Conservation (phyloP, 2,329 filamentous ascomycete species). For the Trichoderma sp. region DNA sequence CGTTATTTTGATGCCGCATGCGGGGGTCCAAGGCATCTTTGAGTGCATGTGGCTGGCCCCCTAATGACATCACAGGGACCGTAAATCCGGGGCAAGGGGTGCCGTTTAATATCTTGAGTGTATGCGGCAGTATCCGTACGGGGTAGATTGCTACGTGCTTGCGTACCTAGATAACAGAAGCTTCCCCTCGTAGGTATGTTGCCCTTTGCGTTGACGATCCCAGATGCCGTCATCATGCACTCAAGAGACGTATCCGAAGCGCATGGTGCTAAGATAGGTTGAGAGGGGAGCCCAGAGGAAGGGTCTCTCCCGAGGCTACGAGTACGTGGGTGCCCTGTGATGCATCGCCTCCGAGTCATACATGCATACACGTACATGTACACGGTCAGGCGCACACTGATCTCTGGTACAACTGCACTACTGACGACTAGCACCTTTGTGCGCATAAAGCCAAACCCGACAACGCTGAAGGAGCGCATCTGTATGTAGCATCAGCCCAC, state of each 20-base stretch:
- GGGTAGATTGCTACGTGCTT: background rate
- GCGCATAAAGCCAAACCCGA: background rate
- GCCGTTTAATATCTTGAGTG: background rate
- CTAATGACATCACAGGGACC: constrained; percentile 20
- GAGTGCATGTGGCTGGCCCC: constrained; percentile 1
- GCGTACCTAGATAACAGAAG: background rate
- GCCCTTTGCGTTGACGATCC: background rate
- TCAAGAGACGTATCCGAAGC: background rate
- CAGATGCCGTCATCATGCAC: background rate
- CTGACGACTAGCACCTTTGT: background rate
- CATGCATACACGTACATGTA: constrained; percentile 6
- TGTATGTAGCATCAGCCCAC: constrained; percentile 10
- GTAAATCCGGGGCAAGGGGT: constrained; percentile 13
- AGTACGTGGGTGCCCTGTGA: background rate
- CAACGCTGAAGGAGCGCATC: background rate
- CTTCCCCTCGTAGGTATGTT: background rate
- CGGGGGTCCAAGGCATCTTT: constrained; percentile 5
- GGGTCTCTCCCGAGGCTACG: background rate
- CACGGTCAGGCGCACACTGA: constrained; percentile 12
- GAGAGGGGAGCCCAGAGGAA: background rate
- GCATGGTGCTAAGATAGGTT: background rate
- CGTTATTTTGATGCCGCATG: background rate
- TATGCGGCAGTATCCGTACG: background rate
- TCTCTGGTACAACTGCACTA: background rate
- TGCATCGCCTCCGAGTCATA: constrained; percentile 12